Evolutionary conservation across 2,329 filamentous ascomycete genomes (phyloP), one percentile per base, ranked within the genome.

Genomic region (Botryotinia narcissicola): DNA sequence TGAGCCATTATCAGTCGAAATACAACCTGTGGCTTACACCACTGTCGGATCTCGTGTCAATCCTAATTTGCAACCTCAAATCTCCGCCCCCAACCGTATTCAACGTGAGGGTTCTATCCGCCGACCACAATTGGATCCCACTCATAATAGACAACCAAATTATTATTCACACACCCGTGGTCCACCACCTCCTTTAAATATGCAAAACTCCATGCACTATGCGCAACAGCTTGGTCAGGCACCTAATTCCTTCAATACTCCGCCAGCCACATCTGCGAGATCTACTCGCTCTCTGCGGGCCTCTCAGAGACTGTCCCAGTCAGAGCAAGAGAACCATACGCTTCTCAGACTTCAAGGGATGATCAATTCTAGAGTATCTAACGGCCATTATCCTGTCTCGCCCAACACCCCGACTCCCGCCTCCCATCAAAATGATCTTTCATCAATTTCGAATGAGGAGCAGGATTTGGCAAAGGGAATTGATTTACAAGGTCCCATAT

Each of bases 41-140:
- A 82, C 81, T 2, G 81, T 82, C 48, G 81, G 81, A 14, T 82
- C 81, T 37, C 71, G 79, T 35, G 80, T 80, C 35, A 78, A 82
- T 70, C 78, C 78, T 2, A 79, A 78, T 60, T 73, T 72, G 4
- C 75, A 77, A 32, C 79, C 77, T 35, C 79, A 79, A 63, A 80
- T 82, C 54, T 73, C 78, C 44, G 78, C 81, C 37, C 81, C 81
- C 5, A 80, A 80, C 72, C 77, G 81, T 2, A 80, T 81, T 63
- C 81, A 81, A 60, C 79, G 81, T 32, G 80, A 82, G 74, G 80
- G 80, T 25, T 77, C 78, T 32, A 77, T 73, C n/a, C 71, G 78
- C 51, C 74, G 80, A 73, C 75, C 78, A 37, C 76, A 79, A 37
- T 68, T 80, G 62, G 74, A 80, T 61, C 73, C 78, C 8, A 67